A percentile compares a stretch with the other conserved stretches of the same genome.
Evolutionary conservation across 495 filamentous ascomycete species (phyloP).

Genomic region (Entonaema liquescens): DNA sequence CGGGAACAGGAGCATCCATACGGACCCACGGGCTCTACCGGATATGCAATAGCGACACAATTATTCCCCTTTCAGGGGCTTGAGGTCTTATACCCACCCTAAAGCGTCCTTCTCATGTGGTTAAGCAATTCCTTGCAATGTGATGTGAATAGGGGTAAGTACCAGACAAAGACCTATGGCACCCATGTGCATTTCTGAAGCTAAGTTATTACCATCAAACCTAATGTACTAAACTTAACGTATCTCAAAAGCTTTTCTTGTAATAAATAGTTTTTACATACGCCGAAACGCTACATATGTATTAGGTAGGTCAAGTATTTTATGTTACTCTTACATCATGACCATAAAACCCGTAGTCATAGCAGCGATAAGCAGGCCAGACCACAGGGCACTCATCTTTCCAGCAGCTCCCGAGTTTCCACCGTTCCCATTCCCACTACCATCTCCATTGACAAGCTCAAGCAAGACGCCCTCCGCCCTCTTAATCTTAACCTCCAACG

Average conservation of each 20-base stretch:
- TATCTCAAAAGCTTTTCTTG: neutral
- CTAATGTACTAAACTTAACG: neutral
- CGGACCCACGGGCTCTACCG: too few relatives aligned
- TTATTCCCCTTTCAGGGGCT: too few relatives aligned
- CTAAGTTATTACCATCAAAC: neutral
- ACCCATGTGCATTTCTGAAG: neutral
- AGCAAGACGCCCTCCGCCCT: conserved; percentile 43
- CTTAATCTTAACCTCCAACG: conserved; percentile 21
- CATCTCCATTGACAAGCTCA: conserved; percentile 11
- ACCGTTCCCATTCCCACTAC: neutral
- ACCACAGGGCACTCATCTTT: neutral
- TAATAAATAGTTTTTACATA: neutral
- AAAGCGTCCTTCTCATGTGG: too few relatives aligned
- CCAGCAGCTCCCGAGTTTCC: neutral
- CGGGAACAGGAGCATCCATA: too few relatives aligned
- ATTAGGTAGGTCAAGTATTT: neutral
- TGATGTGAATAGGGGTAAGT: neutral
- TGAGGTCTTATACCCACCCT: too few relatives aligned
- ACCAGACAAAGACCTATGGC: neutral
- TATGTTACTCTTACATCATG: neutral
- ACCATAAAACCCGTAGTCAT: neutral
- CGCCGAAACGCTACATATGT: neutral
- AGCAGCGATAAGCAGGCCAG: neutral
- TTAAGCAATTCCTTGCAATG: too few relatives aligned
- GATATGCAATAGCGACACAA: too few relatives aligned